phyloP scores from a whole-genome alignment of 495 filamentous ascomycete species.

The Penicillium lagena region DNA sequence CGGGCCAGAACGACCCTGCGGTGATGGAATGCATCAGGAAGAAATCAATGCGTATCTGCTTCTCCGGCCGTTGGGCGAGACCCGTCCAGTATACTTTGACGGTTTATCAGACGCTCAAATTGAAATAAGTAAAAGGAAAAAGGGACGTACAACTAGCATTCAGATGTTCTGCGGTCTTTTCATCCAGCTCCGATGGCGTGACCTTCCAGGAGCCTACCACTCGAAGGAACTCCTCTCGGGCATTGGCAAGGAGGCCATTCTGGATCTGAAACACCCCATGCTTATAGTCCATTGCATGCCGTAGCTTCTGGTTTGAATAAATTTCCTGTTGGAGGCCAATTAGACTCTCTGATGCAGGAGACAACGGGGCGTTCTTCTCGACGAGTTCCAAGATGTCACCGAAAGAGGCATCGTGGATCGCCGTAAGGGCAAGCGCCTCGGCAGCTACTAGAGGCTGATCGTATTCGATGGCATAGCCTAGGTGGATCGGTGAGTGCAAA shows the following conservation, averaged over 20 bases:
- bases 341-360: constrained; percentile 1
- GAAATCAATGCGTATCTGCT: constrained; percentile 31
- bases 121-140: too few species aligned
- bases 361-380: constrained; percentile 5
- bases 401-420: constrained; percentile 16
- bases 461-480: constrained; percentile 34
- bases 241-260: constrained; percentile 8
- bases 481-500: constrained; percentile 32
- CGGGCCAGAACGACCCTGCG: constrained; percentile 20
- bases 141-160: constrained; percentile 9
- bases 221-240: constrained; percentile 12
- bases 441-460: constrained; percentile 27
- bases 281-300: constrained; percentile 15
- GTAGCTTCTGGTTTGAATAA: constrained; percentile 7
- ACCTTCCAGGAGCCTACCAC: constrained; percentile 16
- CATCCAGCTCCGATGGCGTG: constrained; percentile 10
- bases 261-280: constrained; percentile 11
- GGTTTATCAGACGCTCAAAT: too few species aligned
- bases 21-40: constrained; percentile 36
- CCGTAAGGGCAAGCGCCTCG: constrained; percentile 32
- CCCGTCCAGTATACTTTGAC: constrained; percentile 12
- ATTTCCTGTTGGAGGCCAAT: constrained; percentile 8
- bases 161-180: constrained; percentile 25
- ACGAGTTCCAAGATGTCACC: constrained; percentile 9
- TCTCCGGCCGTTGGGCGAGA: constrained; percentile 20